phyloP scores from a whole-genome alignment of 192 early-diverging fungal genomes.

The Coemansia sp. region DNA sequence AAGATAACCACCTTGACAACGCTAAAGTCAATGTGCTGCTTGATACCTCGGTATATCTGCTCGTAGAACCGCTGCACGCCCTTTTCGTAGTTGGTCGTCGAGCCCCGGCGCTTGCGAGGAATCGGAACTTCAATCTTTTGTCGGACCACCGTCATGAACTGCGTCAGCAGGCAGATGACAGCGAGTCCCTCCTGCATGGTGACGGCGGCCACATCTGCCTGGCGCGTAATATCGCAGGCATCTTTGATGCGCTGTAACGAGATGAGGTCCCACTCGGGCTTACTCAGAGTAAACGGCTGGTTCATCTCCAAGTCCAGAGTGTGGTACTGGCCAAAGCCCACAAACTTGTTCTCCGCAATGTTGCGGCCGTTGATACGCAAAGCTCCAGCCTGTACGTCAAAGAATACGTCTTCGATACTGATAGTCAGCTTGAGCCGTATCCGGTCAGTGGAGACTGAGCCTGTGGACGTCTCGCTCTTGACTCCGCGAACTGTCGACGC shows the following conservation, averaged over 20 bases:
- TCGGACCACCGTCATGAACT: conserved; percentile 94
- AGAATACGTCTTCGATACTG: conserved; percentile 83
- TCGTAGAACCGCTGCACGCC: conserved; percentile 87
- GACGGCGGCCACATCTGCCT: conserved; percentile 92
- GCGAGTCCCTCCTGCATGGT: conserved; percentile 91
- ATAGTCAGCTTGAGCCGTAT: conserved; percentile 84
- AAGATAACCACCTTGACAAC: conserved; percentile 96
- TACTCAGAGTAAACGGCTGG: conserved; percentile 84
- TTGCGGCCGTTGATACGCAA: conserved; percentile 91
- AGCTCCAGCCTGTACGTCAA: conserved; percentile 84
- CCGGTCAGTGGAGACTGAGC: conserved; percentile 83
- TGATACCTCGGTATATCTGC: conserved; percentile 85
- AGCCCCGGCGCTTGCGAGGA: conserved; percentile 93
- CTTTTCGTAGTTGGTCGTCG: conserved; percentile 91
- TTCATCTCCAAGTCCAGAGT: conserved; percentile 93
- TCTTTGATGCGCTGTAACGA: conserved; percentile 86
- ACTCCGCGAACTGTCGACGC: conserved; percentile 90
- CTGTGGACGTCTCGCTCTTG: conserved; percentile 85
- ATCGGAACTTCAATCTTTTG: conserved; percentile 91
- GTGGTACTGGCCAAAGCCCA: conserved; percentile 93
- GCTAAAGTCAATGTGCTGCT: conserved; percentile 88
- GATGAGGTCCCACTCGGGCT: conserved; percentile 94
- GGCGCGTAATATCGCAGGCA: conserved; percentile 86
- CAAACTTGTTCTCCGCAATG: conserved; percentile 83
- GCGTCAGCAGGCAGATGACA: conserved; percentile 90